Conservation (phyloP, 2,329 filamentous ascomycete species). For the Botrytis aclada region DNA sequence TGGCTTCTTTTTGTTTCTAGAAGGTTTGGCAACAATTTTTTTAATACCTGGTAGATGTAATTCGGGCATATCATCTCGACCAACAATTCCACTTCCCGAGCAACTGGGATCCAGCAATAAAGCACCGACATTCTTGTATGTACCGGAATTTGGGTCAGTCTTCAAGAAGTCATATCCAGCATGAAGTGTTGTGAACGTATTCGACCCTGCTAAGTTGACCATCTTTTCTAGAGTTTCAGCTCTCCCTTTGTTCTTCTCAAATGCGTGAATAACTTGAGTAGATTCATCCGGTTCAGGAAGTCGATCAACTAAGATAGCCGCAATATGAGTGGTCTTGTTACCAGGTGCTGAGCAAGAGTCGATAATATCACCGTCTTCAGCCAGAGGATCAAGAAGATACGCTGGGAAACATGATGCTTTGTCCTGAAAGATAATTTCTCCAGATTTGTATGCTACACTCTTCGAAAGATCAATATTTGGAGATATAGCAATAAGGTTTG, state of each 20-base stretch:
- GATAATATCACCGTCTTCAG: slow-evolving; percentile 72
- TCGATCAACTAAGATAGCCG: slow-evolving; percentile 60
- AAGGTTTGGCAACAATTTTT: slow-evolving; percentile 28
- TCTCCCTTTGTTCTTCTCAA: slow-evolving; percentile 70
- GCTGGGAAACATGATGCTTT: slow-evolving; percentile 97
- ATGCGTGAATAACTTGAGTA: slow-evolving; percentile 63
- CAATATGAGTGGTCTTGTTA: slow-evolving; percentile 95
- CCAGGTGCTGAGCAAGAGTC: slow-evolving; percentile 93
- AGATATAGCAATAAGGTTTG: slow-evolving; percentile 77
- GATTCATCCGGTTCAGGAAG: slow-evolving; percentile 35
- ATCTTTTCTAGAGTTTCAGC: slow-evolving; percentile 79
- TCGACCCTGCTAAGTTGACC: slow-evolving; percentile 73
- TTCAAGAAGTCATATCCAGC: slow-evolving; percentile 79
- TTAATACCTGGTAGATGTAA: slow-evolving; percentile 54
- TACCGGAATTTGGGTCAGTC: slow-evolving; percentile 60
- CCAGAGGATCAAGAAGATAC: slow-evolving; percentile 70
- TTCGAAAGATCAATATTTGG: slow-evolving; percentile 69
- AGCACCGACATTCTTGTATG: slow-evolving; percentile 69
- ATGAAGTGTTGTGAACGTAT: slow-evolving; percentile 63
- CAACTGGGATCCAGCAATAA: slow-evolving; percentile 91
- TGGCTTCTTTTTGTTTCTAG: slow-evolving; percentile 33
- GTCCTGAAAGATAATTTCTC: slow-evolving; percentile 86
- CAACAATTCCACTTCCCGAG: slow-evolving; percentile 91
- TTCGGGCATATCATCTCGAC: slow-evolving; percentile 73
- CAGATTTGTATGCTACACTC: slow-evolving; percentile 68